These are phyloP conservation scores for Colletotrichum eremochloae DNA, from an alignment of 2,329 filamentous ascomycete species.

Conservation along the genomic window DNA sequence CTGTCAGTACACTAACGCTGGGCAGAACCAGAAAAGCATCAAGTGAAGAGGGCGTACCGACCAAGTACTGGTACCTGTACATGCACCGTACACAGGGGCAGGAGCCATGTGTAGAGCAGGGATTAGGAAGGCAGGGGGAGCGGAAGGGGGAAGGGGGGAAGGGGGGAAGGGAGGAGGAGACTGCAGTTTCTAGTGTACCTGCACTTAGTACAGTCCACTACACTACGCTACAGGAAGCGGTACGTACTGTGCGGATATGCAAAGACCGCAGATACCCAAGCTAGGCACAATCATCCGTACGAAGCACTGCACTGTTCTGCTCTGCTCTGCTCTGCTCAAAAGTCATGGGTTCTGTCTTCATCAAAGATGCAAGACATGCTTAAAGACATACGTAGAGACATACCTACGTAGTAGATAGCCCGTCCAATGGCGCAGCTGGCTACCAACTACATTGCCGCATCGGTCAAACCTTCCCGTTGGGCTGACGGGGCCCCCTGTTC, in stretches of 20 bases:
- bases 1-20: not conserved
- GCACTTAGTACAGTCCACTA: too few relatives aligned
- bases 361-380: too few relatives aligned
- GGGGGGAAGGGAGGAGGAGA: not conserved
- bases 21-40: not conserved
- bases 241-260: not conserved
- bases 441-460: not conserved
- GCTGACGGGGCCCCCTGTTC: not conserved
- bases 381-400: too few relatives aligned
- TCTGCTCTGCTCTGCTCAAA: too few relatives aligned
- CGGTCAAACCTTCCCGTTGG: not conserved
- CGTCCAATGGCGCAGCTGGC: not conserved
- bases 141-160: not conserved
- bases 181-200: too few relatives aligned
- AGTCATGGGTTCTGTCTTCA: too few relatives aligned
- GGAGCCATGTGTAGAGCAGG: constrained; percentile 35
- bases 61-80: too few relatives aligned
- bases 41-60: not conserved
- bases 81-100: not conserved
- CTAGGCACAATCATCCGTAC: too few relatives aligned
- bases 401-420: too few relatives aligned
- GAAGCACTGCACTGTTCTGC: too few relatives aligned
- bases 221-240: not conserved
- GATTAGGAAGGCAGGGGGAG: constrained; percentile 14
- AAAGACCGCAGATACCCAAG: too few relatives aligned